Evolutionary conservation across 768 basidiomycete species (phyloP), one percentile per base, ranked within the genome.

Genomic region (Amanita inopinata): DNA sequence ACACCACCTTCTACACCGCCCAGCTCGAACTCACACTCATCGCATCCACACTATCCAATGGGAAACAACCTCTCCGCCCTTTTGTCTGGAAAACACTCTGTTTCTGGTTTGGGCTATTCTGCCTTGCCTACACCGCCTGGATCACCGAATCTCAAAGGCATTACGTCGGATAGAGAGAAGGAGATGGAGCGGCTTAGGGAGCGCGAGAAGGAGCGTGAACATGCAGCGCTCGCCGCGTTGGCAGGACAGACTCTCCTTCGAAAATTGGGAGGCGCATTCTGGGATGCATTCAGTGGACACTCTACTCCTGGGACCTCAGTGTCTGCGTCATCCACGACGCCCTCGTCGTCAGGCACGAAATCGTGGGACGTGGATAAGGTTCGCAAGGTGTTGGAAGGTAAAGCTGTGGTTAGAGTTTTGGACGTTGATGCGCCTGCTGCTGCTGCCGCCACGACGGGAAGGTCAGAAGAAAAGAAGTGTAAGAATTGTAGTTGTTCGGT

Each of bases 201-300:
- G 44, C 23, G 50, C 35, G 53, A 71, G 34, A 57, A 62, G 45
- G 63, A 66, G 43, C 60, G 61, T 46, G 63, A 71, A 37, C 64
- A 71, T 10, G 77, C 76, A 5, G 64, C 80, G 53, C 65, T 80
- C 12, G 88, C 87, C 8, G 73, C 76, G n/a, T 66, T 88, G 48
- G 88, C 86, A 6, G 76, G 76, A 34, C 80, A 88, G 62, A 91
- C 89, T 0, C 62, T 93, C 22, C 50, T 85, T 39, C 63, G 66
- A 53, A 80, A 78, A 54, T 69, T 92, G 23, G 80, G 83, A 3
- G 58, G 65, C 15, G 85, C 88, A 33, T 91, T 92, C 64, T 86
- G 88, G 83, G 87, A 89, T 49, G 90, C 90, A 11, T 92, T 92
- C 61, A 71, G 80, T n/a, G 80, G 79, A 0, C 31, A 42, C 23